Evolutionary conservation across 176 grass and related monocot species (phyloP).

Genomic region (Rhynchospora pubera): DNA sequence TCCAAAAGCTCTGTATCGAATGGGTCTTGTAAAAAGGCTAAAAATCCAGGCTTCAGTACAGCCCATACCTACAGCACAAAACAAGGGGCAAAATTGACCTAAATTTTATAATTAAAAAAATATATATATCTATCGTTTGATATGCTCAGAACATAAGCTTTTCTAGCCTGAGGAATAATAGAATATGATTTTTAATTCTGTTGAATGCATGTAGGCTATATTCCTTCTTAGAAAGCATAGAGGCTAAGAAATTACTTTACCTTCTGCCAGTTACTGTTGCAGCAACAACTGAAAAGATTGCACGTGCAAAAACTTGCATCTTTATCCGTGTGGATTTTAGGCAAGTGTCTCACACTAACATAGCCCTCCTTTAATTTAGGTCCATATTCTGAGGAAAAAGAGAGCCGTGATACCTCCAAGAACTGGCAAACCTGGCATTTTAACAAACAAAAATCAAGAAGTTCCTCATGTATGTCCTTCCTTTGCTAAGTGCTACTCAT

Average conservation of each 20-base stretch:
- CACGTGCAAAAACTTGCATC: conserved; percentile 38
- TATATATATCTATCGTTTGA: neutral
- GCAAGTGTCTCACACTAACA: conserved; percentile 53
- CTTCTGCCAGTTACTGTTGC: conserved; percentile 62
- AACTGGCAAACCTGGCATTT: conserved; percentile 51
- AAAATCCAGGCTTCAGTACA: conserved; percentile 81
- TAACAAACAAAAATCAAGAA: neutral
- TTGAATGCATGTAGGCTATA: neutral
- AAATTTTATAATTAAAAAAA: neutral
- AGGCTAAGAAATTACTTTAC: conserved; percentile 9
- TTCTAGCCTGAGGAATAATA: neutral
- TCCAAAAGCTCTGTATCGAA: conserved; percentile 80
- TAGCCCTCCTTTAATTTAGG: conserved; percentile 80
- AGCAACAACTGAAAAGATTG: conserved; percentile 40
- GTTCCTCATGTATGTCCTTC: neutral
- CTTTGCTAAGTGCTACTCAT: neutral
- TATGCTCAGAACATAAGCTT: neutral
- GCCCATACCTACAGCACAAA: conserved; percentile 60
- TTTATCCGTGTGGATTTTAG: conserved; percentile 39
- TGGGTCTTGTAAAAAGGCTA: conserved; percentile 75
- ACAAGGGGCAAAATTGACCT: conserved; percentile 5
- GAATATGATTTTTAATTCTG: neutral
- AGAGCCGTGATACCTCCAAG: conserved; percentile 66
- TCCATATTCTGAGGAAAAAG: conserved; percentile 66
- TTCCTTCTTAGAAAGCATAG: neutral